Evolutionary conservation across 176 grass and related monocot species (phyloP).

Genomic region (Juncus effusus): DNA sequence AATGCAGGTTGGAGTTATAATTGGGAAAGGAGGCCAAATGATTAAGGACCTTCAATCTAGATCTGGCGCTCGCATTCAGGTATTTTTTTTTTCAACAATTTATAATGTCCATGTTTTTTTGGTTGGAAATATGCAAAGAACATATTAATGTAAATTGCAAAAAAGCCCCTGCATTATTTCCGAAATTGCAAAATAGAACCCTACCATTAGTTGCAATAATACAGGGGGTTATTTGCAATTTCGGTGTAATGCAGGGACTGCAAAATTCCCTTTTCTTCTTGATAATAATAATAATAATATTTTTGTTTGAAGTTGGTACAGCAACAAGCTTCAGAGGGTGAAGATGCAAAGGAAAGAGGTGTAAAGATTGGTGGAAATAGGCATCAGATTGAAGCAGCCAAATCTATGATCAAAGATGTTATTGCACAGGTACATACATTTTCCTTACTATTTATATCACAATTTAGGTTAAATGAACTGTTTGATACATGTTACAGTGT

Average conservation of each 20-base stretch:
- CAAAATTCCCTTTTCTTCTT: not conserved
- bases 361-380: conserved; percentile 80
- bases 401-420: conserved; percentile 83
- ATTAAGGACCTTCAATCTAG: conserved; percentile 81
- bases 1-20: conserved; percentile 75
- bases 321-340: conserved; percentile 71
- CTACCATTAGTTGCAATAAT: too few species aligned
- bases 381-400: conserved; percentile 86
- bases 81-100: conserved; percentile 36
- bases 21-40: conserved; percentile 90
- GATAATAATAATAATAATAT: conserved; percentile 7
- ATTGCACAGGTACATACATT: conserved; percentile 69
- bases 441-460: not conserved
- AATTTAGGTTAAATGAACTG: conserved; percentile 4
- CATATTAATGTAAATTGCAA: too few species aligned
- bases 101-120: not conserved
- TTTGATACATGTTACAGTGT: not conserved
- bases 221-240: too few species aligned
- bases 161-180: too few species aligned
- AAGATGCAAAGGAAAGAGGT: conserved; percentile 70
- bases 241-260: not conserved
- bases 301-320: conserved; percentile 65
- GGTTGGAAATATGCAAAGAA: too few species aligned
- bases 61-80: conserved; percentile 97
- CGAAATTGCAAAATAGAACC: too few species aligned